Percentiles rank a stretch among this genome's conserved stretches.
phyloP scores from a whole-genome alignment of 805 yeast species.

The baker's yeast (Saccharomyces cerevisiae) region DNA sequence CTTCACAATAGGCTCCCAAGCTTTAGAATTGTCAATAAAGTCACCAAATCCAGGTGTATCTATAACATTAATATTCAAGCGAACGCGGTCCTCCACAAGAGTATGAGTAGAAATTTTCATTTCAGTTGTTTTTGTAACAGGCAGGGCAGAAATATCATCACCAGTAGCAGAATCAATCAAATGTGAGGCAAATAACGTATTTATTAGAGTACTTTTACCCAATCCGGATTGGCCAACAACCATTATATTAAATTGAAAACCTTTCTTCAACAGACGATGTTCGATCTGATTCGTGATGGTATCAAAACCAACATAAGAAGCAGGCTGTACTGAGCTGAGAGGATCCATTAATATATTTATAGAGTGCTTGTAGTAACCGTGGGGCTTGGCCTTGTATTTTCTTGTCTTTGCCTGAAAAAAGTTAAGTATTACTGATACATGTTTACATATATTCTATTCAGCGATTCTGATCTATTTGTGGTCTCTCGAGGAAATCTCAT shows the following conservation, averaged over 20 bases:
- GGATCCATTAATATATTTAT: constrained; percentile 1
- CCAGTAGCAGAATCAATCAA: constrained; percentile 63
- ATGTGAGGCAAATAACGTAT: constrained; percentile 81
- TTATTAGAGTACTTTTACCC: constrained; percentile 87
- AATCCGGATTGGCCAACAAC: constrained; percentile 89
- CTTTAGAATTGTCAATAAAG: constrained; percentile 86
- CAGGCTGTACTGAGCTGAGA: constrained; percentile 38
- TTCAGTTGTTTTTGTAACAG: constrained; percentile 80
- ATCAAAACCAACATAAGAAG: constrained; percentile 89
- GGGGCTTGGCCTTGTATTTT: not conserved
- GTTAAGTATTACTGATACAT: not conserved
- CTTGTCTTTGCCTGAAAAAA: not conserved
- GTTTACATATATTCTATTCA: not conserved
- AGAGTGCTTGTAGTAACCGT: not conserved
- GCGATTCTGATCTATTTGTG: not conserved
- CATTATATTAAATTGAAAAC: constrained; percentile 91
- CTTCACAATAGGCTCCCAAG: constrained; percentile 94
- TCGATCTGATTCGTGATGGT: constrained; percentile 94
- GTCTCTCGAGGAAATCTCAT: not conserved
- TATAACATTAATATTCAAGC: constrained; percentile 75
- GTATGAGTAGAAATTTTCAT: constrained; percentile 63
- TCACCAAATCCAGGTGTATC: constrained; percentile 99
- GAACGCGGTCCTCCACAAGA: constrained; percentile 78
- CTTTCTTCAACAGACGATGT: constrained; percentile 80
- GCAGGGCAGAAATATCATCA: constrained; percentile 56